Conservation (phyloP, 2,329 filamentous ascomycete species). For the Botrytis fragariae region DNA sequence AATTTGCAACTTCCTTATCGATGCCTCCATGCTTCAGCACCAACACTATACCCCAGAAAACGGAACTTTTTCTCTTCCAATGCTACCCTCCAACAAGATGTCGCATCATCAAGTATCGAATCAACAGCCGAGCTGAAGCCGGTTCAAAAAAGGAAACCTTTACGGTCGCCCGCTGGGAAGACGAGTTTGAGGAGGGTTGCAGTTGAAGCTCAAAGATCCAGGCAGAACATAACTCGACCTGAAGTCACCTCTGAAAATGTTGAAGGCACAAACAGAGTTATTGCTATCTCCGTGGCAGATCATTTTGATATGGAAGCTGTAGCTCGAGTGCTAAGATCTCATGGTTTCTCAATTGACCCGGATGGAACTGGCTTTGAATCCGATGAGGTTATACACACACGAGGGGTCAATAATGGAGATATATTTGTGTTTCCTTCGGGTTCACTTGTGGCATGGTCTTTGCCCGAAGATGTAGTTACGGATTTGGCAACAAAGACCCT, state of each 20-base stretch:
- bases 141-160: slow-evolving; percentile 44
- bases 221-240: slow-evolving; percentile 40
- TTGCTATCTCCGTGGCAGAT: slow-evolving; percentile 61
- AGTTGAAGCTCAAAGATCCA: slow-evolving; percentile 72
- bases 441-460: slow-evolving; percentile 87
- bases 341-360: slow-evolving; percentile 61
- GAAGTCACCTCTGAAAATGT: slow-evolving; percentile 35
- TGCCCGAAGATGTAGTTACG: slow-evolving; percentile 71
- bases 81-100: slow-evolving; percentile 47
- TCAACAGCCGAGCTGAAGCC: slow-evolving; percentile 5
- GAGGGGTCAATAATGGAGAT: slow-evolving; percentile 68
- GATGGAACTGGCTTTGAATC: slow-evolving; percentile 60
- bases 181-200: slow-evolving; percentile 81
- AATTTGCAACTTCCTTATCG: slow-evolving; percentile 20
- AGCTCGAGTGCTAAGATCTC: slow-evolving; percentile 53
- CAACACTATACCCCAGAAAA: slow-evolving; percentile 46
- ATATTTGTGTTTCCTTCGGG: slow-evolving; percentile 96
- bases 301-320: slow-evolving; percentile 63
- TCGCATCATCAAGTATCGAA: neutral
- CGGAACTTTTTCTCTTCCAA: slow-evolving; percentile 67
- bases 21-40: slow-evolving; percentile 42
- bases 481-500: slow-evolving; percentile 69
- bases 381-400: slow-evolving; percentile 61
- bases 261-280: slow-evolving; percentile 46
- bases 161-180: slow-evolving; percentile 56